These are phyloP conservation scores for Knufia petricola DNA, from an alignment of 2,329 filamentous ascomycete genomes.

Conservation along the genomic window DNA sequence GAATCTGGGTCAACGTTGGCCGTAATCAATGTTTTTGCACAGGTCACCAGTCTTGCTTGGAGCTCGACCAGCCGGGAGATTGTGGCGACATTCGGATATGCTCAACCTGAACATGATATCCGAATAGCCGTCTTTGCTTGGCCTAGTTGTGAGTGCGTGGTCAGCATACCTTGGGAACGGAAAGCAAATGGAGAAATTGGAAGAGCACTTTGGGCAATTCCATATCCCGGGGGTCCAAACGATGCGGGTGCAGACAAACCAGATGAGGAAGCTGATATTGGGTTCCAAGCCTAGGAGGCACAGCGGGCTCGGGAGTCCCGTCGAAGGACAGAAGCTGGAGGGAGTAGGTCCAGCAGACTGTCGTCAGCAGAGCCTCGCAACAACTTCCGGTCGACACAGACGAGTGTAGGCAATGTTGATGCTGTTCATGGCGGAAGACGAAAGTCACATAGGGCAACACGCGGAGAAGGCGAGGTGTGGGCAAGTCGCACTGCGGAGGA, in stretches of 20 bases:
- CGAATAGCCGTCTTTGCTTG: slow-evolving; percentile 89
- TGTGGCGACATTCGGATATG: slow-evolving; percentile 85
- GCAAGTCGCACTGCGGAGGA: slow-evolving; percentile 53
- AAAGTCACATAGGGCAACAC: slow-evolving; percentile 12
- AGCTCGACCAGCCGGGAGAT: slow-evolving; percentile 78
- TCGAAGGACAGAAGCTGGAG: background rate
- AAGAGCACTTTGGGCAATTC: slow-evolving; percentile 70
- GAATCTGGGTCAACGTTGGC: slow-evolving; percentile 73
- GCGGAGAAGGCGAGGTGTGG: slow-evolving; percentile 44
- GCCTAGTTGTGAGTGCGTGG: slow-evolving; percentile 80
- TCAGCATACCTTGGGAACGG: slow-evolving; percentile 66
- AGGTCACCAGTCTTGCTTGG: slow-evolving; percentile 91
- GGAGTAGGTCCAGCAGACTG: background rate
- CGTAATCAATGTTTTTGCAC: slow-evolving; percentile 82
- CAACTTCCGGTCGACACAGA: background rate
- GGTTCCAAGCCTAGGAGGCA: slow-evolving; percentile 7
- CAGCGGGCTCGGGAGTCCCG: background rate
- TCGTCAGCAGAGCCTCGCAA: background rate
- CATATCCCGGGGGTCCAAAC: slow-evolving; percentile 61
- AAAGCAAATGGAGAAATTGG: slow-evolving; percentile 29
- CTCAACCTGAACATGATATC: slow-evolving; percentile 78
- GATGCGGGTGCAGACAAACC: slow-evolving; percentile 20
- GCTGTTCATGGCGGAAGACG: background rate
- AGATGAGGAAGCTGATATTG: background rate
- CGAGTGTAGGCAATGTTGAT: background rate